Evolutionary conservation across 371 early-diverging fungal genomes (phyloP).

Genomic region (Gilbertella persicaria): DNA sequence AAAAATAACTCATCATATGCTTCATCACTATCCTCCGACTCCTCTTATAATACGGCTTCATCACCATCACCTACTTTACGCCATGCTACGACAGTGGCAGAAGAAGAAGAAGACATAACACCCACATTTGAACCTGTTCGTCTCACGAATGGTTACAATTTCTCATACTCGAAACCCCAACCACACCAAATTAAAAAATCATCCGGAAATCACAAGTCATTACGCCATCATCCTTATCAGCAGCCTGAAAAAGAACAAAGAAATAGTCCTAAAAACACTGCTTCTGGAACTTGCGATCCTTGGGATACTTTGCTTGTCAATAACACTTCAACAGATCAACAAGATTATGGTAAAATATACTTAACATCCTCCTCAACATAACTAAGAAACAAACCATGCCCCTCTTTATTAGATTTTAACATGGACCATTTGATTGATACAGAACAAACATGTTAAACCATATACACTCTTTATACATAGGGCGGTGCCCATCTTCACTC

Average conservation of each 20-base stretch:
- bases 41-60: slow-evolving; percentile 8
- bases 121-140: slow-evolving; percentile 27
- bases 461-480: no score
- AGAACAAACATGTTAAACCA: background rate
- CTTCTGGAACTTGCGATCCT: slow-evolving; percentile 15
- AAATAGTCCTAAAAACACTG: background rate
- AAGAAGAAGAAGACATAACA: slow-evolving; percentile 7
- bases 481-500: no score
- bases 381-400: background rate
- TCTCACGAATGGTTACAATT: slow-evolving; percentile 21
- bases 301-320: slow-evolving; percentile 25
- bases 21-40: slow-evolving; percentile 24
- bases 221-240: slow-evolving; percentile 23
- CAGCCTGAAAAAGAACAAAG: background rate
- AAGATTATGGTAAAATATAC: slow-evolving; percentile 11
- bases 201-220: slow-evolving; percentile 3
- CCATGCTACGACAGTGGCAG: background rate
- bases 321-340: background rate
- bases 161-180: slow-evolving; percentile 13
- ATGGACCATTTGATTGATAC: slow-evolving; percentile 25
- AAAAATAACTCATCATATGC: slow-evolving; percentile 13
- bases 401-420: slow-evolving; percentile 9
- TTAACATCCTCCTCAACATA: background rate
- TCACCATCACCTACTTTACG: slow-evolving; percentile 10
- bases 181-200: slow-evolving; percentile 7